Evolutionary conservation across 179 eudicot species (phyloP), one percentile per base, ranked within the genome.

Genomic region (Spergularia azorica): DNA sequence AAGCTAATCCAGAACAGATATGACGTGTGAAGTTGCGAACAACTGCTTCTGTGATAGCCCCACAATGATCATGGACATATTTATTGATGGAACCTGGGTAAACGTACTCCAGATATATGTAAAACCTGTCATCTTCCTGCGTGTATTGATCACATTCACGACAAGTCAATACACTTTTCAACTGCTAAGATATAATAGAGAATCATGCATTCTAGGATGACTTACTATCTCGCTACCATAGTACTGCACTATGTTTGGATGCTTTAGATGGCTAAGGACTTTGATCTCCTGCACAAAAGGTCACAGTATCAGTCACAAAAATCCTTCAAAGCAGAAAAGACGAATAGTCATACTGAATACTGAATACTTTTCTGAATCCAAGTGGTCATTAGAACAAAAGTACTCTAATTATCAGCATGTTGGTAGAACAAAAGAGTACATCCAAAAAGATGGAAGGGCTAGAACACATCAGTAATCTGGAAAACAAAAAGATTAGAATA

Each of bases 11-110:
- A 74, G 89, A 91, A 13, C 92, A 83, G 80, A 93, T 91, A 78
- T 95, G 99, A 65, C 98, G 92, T 71, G 99, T 93, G 81, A 95
- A 95, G 82, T 90, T 93, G 55, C 98, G 99, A 67, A 95, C 90
- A 75, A 95, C 87, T 75, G 89, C 84, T 79, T 95, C 99, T 46
- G 97, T 90, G 77, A 95, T 77, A 75, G 94, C 95, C 79, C 89
- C 94, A 86, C 83, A 87, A 82, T 87, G 90, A 52, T 95, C 93
- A 17, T 87, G 88, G 63, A 91, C 79, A 84, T 89, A 95, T 80
- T 89, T 95, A 81, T 84, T 89, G 70, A 95, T 81, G 48, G 99
- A 91, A 73, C 99, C 99, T 20, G 99, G 99, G 73, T 93, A 86
- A 66, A 95, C 92, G 84, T 89, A 93, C 87, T 95, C 98, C 87